Percentiles rank a stretch among this genome's conserved stretches.
Evolutionary conservation across 805 yeast genomes (phyloP).

Genomic region (Sungouiozyma ichnusensis): DNA sequence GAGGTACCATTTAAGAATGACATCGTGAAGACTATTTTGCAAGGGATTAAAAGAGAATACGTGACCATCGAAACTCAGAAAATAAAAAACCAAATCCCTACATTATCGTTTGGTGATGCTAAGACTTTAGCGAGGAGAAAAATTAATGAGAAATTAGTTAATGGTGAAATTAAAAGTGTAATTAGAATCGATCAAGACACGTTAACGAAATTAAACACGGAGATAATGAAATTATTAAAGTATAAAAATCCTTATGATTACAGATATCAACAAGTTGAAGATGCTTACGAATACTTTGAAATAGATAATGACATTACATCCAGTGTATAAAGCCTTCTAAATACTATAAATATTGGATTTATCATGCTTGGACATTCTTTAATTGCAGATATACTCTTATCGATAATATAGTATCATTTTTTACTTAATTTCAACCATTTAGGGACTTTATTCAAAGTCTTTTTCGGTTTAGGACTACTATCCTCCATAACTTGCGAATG

Average conservation of each 20-base stretch:
- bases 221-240: conserved; percentile 8
- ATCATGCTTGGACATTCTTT: conserved; percentile 2
- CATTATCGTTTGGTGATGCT: neutral
- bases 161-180: conserved; percentile 1
- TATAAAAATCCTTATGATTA: conserved; percentile 9
- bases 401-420: too few species aligned
- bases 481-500: conserved; percentile 4
- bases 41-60: conserved; percentile 16
- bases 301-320: conserved; percentile 1
- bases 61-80: conserved; percentile 4
- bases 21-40: conserved; percentile 10
- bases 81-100: neutral
- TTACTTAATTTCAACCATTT: conserved; percentile 34
- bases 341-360: conserved; percentile 4
- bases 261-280: conserved; percentile 8
- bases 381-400: too few species aligned
- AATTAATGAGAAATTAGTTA: conserved; percentile 1
- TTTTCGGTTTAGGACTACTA: conserved; percentile 1
- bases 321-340: conserved; percentile 3
- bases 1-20: conserved; percentile 8
- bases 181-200: conserved; percentile 1
- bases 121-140: conserved; percentile 2
- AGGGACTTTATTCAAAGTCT: conserved; percentile 25
- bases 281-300: conserved; percentile 10
- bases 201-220: conserved; percentile 2